phyloP scores from a whole-genome alignment of 139 green algal genomes.

The Haematococcus sp. region DNA sequence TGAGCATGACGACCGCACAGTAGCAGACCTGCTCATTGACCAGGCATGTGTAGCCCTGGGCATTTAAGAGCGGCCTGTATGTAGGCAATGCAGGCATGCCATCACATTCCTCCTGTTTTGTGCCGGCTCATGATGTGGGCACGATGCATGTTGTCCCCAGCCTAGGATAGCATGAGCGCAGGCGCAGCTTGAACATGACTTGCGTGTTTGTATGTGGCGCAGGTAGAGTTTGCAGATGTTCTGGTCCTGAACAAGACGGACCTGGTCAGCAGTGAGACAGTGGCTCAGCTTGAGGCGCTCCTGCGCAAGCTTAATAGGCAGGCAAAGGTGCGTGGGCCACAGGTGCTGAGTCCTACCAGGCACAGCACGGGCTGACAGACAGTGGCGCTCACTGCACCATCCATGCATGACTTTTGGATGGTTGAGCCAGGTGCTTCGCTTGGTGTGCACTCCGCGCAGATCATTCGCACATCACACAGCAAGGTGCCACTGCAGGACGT shows the following conservation, averaged over 20 bases:
- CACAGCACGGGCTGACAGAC: too few relatives aligned
- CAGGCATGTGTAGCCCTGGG: conserved; percentile 35
- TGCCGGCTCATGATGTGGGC: too few relatives aligned
- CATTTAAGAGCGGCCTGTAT: neutral
- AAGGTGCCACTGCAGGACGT: conserved; percentile 12
- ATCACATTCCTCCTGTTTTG: too few relatives aligned
- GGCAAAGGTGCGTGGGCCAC: conserved; percentile 36
- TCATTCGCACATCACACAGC: conserved; percentile 2
- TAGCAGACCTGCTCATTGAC: conserved; percentile 63
- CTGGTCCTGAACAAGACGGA: conserved; percentile 77
- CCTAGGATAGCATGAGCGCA: too few relatives aligned
- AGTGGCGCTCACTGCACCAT: too few relatives aligned
- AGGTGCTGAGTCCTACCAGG: conserved; percentile 14
- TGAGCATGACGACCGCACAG: conserved; percentile 55
- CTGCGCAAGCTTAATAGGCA: conserved; percentile 50
- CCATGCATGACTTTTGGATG: too few relatives aligned
- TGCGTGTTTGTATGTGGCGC: conserved; percentile 1
- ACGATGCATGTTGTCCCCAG: too few relatives aligned
- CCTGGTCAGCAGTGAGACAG: conserved; percentile 40
- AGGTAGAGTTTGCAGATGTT: conserved; percentile 72
- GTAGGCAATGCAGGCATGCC: neutral
- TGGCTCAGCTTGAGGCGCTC: conserved; percentile 48
- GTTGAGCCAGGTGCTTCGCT: too few relatives aligned
- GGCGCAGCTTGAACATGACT: too few relatives aligned
- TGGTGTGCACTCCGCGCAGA: too few relatives aligned